Base-by-base conservation (phyloP, 805 yeast genomes). In the Zygosaccharomyces kombuchaensis region DNA sequence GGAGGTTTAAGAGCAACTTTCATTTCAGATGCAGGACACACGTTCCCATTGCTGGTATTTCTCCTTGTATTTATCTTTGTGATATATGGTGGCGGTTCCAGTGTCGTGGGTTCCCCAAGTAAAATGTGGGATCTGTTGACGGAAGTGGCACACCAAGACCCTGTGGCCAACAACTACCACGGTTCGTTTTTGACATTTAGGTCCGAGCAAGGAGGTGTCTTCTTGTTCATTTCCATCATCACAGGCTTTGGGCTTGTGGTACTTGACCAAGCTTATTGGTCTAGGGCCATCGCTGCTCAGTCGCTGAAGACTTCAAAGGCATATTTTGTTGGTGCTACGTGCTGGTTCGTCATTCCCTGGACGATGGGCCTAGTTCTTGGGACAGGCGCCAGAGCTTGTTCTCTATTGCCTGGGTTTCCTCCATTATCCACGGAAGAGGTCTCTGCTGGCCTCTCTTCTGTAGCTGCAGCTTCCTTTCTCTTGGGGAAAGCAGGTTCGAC, bases 1-100 rank as follows among this genome's bases (percentile, higher is more conserved):
- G 81, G 80, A 41, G 81, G 81, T 7, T 58, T 76, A 25, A 71
- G 74, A 51, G 76, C 79, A 9, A 76, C 81, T 2, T 75, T 76
- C 49, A 63, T 76, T 32, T 70, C 80, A 10, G 81, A 77, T 56
- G 76, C 75, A 57, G 65, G 70, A 13, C 80, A 75, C 57, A 73
- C 78, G 1, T 70, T 73, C 37, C 68, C 75, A 44, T 61, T 75
- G 36, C 64, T 69, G 47, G 60, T 68, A 23, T 66, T 74, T 41
- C 55, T 74, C 38, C 51, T 73, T 40, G 55, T 66, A 6, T 58
- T 71, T 14, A 57, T 58, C 4, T 73, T 66, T 50, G 62, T 60
- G 13, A 60, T 67, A 12, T 74, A 67, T 51, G 58, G 66, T 21
- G 54, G 68, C 10, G 65, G 69, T 10, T 45, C 56, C 13, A 56